Conservation (phyloP, 495 filamentous ascomycete genomes). For the Achaetomiella virescens region DNA sequence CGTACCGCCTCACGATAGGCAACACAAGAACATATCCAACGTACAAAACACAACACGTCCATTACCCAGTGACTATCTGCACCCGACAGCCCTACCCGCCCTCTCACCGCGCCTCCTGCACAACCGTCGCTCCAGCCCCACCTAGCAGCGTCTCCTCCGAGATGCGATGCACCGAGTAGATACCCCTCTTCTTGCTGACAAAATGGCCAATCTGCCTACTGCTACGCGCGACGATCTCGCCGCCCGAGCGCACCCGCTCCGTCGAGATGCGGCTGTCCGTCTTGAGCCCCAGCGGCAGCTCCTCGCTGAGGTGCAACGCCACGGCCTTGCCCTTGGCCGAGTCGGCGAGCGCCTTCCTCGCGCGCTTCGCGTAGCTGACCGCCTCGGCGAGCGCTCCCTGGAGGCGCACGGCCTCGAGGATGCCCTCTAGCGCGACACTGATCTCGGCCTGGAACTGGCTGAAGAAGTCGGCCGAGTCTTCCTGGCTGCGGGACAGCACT, state of each 20-base stretch:
- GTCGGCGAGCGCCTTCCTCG: constrained; percentile 28
- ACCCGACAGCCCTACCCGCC: neutral
- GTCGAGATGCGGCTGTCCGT: constrained; percentile 43
- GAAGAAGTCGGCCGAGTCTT: constrained; percentile 57
- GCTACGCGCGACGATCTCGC: constrained; percentile 58
- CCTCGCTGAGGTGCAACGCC: constrained; percentile 13
- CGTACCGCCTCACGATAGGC: too few species aligned
- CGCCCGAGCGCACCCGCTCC: constrained; percentile 54
- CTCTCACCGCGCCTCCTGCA: constrained; percentile 18
- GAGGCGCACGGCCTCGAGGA: constrained; percentile 66
- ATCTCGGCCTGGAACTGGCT: constrained; percentile 65
- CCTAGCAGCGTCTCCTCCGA: constrained; percentile 34
- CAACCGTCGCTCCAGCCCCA: constrained; percentile 8
- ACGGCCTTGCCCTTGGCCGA: constrained; percentile 13
- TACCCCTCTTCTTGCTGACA: constrained; percentile 62
- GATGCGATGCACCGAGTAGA: constrained; percentile 74
- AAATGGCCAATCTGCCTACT: constrained; percentile 64
- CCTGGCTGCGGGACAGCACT: constrained; percentile 32
- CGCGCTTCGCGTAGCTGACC: constrained; percentile 54
- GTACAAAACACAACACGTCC: neutral
- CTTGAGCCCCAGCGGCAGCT: constrained; percentile 68
- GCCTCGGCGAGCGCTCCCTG: constrained; percentile 63
- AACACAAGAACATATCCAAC: too few species aligned
- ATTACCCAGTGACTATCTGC: neutral
- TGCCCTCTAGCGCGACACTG: constrained; percentile 66